Evolutionary conservation across 1,284 basidiomycete species (phyloP), one percentile per base, ranked within the genome.

Genomic region (Sporisorium scitamineum): DNA sequence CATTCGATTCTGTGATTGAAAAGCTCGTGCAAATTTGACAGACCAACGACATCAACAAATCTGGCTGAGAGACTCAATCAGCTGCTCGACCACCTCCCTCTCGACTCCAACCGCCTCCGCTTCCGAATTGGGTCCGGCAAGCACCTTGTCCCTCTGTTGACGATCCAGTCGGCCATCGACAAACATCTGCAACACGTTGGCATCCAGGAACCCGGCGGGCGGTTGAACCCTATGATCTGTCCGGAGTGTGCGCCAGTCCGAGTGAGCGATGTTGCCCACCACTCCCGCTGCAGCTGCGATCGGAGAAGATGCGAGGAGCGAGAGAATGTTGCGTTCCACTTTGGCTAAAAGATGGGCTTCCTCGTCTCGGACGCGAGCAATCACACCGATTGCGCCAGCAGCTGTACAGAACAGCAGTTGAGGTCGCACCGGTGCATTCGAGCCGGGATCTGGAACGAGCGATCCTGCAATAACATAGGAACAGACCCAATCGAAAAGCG

Each of bases 201-300:
- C 80, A 50, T 85, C 83, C 11, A 84, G 31, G 29, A 85, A 63
- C 13, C 77, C 78, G 18, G 57, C 62, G 2, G 80, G 69, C 13
- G 70, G 50, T 34, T 69, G 63, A n/a, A 71, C 69, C n/a, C 81
- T 65, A 45, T 82, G 83, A 51, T 85, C 83, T n/a, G 82, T 84
- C 16, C 82, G 70, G 4, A 81, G 59, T 14, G 82, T 84, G 11
- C 83, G 70, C 77, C 79, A 85, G 31, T 83, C 78, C 16, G 56
- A 34, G 52, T 72, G 64, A 2, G 69, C 47, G 24, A 85, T 79
- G n/a, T 56, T 62, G 11, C 78, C 76, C 1, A 73, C 65, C 0
- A 64, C 54, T 1, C 54, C 58, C 13, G 62, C 61, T 13, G 66
- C 51, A n/a, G 47, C 52, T n/a, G 39, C 42, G 18, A 31, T 54